phyloP scores from a whole-genome alignment of 2,329 filamentous ascomycete species.

The Ascochyta clinopodiicola region DNA sequence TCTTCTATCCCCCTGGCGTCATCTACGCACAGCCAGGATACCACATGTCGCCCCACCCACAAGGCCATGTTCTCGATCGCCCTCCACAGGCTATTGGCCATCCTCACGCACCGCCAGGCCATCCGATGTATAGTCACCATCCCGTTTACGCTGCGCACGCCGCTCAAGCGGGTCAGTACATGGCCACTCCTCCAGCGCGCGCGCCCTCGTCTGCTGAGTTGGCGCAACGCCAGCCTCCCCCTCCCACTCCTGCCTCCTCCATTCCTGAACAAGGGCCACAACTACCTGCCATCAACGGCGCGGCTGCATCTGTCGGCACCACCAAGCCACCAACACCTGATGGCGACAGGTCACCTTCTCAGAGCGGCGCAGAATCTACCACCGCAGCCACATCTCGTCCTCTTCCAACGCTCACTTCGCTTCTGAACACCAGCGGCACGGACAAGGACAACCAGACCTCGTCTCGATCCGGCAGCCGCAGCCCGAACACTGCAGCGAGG shows the following conservation, averaged over 20 bases:
- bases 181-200: conserved; percentile 48
- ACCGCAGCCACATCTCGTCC: conserved; percentile 41
- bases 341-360: conserved; percentile 50
- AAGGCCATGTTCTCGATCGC: conserved; percentile 39
- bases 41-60: conserved; percentile 33
- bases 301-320: conserved; percentile 25
- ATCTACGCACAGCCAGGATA: conserved; percentile 44
- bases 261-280: conserved; percentile 45
- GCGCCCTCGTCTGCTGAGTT: conserved; percentile 51
- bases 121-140: conserved; percentile 37
- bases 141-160: conserved; percentile 36
- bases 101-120: conserved; percentile 47
- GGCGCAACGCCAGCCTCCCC: conserved; percentile 52
- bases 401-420: conserved; percentile 54
- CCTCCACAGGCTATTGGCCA: conserved; percentile 49
- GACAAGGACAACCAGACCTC: conserved; percentile 40
- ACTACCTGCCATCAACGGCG: conserved; percentile 44
- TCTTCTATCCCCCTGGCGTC: conserved; percentile 34
- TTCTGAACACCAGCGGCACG: conserved; percentile 41
- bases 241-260: conserved; percentile 24
- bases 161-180: conserved; percentile 44
- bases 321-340: conserved; percentile 43
- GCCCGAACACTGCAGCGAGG: conserved; percentile 43
- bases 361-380: conserved; percentile 48
- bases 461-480: conserved; percentile 52